Evolutionary conservation across 2,329 filamentous ascomycete genomes (phyloP).

Genomic region (Thelonectria olida): DNA sequence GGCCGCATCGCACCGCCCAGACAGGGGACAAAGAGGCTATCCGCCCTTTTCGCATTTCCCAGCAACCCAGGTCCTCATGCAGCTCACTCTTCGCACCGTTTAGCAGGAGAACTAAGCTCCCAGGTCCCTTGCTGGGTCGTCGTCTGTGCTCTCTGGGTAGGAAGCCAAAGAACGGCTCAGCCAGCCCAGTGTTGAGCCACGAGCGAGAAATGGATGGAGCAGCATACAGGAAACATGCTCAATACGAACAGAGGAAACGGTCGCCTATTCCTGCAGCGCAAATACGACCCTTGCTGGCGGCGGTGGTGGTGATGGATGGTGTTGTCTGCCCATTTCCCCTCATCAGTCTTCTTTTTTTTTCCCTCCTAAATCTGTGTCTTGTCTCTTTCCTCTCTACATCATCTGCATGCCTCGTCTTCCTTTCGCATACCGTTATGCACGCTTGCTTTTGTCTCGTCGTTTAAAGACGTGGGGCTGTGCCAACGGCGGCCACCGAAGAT

Average conservation of each 20-base stretch:
- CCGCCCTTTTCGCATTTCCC: too few relatives aligned
- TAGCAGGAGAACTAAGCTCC: constrained; percentile 22
- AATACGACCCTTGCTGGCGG: too few relatives aligned
- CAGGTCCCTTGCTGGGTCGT: constrained; percentile 1
- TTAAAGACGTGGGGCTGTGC: background rate
- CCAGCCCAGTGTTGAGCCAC: background rate
- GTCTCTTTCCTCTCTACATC: background rate
- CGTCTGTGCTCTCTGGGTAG: constrained; percentile 7
- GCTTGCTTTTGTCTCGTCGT: background rate
- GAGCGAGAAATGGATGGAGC: background rate
- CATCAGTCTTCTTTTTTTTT: background rate
- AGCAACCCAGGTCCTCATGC: background rate
- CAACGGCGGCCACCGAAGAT: constrained; percentile 7
- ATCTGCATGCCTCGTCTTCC: background rate
- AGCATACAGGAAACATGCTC: background rate
- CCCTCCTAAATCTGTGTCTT: background rate
- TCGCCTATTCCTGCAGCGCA: background rate
- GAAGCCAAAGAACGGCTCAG: background rate
- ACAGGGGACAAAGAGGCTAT: constrained; percentile 9
- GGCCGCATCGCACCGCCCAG: constrained; percentile 13
- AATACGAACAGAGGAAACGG: background rate
- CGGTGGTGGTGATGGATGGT: background rate
- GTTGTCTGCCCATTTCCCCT: background rate
- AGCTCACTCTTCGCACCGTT: constrained; percentile 9
- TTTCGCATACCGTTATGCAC: too few relatives aligned